Conservation (phyloP, 2,329 filamentous ascomycete genomes). For the Xylariaceae sp. region DNA sequence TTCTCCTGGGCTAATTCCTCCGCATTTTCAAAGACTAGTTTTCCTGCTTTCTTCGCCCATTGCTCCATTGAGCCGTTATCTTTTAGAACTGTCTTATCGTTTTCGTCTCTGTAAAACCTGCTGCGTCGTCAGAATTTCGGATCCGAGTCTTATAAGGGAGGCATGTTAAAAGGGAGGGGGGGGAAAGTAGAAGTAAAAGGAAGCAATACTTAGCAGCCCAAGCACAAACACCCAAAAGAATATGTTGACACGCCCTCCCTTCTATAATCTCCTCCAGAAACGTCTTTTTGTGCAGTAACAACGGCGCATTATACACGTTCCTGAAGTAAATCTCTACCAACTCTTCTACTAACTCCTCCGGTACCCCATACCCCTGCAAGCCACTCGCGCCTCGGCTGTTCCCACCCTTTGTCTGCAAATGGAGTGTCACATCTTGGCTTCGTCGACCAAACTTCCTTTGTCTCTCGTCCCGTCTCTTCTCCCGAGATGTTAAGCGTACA, state of each 20-base stretch:
- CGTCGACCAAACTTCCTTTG: too few species aligned
- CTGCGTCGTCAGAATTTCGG: neutral
- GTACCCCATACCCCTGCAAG: neutral
- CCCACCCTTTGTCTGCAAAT: too few species aligned
- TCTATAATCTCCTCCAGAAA: neutral
- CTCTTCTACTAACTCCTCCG: neutral
- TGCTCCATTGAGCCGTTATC: neutral
- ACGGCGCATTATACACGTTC: neutral
- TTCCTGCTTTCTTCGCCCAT: slow-evolving; percentile 6
- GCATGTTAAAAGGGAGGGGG: neutral
- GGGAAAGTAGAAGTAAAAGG: too few species aligned
- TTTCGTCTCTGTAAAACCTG: slow-evolving; percentile 1
- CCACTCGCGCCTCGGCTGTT: too few species aligned
- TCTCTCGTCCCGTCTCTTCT: too few species aligned
- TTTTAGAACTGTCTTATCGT: neutral
- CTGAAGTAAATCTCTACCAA: slow-evolving; percentile 5
- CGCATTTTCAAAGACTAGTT: slow-evolving; percentile 1
- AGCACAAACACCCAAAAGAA: slow-evolving; percentile 1
- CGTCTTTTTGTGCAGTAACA: slow-evolving; percentile 1
- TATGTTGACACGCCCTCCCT: neutral
- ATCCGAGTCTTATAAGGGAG: neutral
- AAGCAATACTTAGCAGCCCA: neutral
- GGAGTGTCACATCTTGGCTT: too few species aligned
- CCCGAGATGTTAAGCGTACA: neutral
- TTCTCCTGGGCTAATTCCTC: slow-evolving; percentile 3